A percentile compares a stretch with the other conserved stretches of the same genome.
Conservation (phyloP, 2,329 filamentous ascomycete genomes). For the Fusarium continuum region DNA sequence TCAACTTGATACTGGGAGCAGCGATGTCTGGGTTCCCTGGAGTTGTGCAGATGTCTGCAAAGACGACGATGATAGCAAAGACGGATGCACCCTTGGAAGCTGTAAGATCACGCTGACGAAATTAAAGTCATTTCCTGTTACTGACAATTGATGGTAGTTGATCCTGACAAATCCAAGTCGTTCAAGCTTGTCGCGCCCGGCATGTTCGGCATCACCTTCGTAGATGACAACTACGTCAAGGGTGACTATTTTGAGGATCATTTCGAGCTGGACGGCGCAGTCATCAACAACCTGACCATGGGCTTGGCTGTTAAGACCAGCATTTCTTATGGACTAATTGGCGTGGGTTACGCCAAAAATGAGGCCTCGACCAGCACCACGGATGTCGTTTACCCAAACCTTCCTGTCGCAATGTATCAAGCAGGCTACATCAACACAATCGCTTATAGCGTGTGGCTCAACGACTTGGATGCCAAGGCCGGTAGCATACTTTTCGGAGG, state of each 20-base stretch:
- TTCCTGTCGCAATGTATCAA: slow-evolving; percentile 71
- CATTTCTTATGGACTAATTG: slow-evolving; percentile 66
- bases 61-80: slow-evolving; percentile 10
- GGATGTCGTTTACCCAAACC: slow-evolving; percentile 59
- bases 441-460: slow-evolving; percentile 77
- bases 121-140: not conserved
- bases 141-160: slow-evolving; percentile 53
- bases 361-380: slow-evolving; percentile 54
- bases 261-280: slow-evolving; percentile 63
- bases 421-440: slow-evolving; percentile 71
- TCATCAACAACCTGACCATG: slow-evolving; percentile 65
- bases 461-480: slow-evolving; percentile 66
- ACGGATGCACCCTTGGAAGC: slow-evolving; percentile 55
- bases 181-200: slow-evolving; percentile 54
- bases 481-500: slow-evolving; percentile 83
- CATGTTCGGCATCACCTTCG: slow-evolving; percentile 68
- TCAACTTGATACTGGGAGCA: slow-evolving; percentile 72
- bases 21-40: slow-evolving; percentile 69
- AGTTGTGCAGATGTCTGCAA: slow-evolving; percentile 53
- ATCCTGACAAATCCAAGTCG: slow-evolving; percentile 56
- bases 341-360: slow-evolving; percentile 67
- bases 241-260: slow-evolving; percentile 69
- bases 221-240: slow-evolving; percentile 64
- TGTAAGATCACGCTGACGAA: slow-evolving; percentile 51
- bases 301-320: slow-evolving; percentile 64